Percentiles rank a stretch among this genome's conserved stretches.
These are phyloP conservation scores for Komagataella phaffii DNA, from an alignment of 805 yeast genomes.

Conservation along the genomic window DNA sequence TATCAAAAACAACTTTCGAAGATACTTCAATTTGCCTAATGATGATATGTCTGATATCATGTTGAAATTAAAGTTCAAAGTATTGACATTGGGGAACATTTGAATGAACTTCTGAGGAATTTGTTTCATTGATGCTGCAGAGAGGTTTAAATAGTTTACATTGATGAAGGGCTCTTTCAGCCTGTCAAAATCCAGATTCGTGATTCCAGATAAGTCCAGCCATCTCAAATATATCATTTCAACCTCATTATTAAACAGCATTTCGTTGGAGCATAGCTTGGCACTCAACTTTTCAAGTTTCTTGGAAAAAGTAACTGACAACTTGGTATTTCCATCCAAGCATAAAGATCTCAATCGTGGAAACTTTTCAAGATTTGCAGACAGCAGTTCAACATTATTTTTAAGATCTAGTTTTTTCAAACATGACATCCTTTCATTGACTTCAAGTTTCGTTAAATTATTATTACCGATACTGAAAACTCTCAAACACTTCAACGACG, in stretches of 20 bases:
- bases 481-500: constrained; percentile 20
- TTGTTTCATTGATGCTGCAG: constrained; percentile 28
- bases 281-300: constrained; percentile 28
- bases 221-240: neutral
- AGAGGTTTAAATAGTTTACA: constrained; percentile 25
- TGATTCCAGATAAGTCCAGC: neutral
- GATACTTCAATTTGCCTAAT: constrained; percentile 18
- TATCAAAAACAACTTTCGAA: constrained; percentile 26
- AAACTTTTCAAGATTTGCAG: constrained; percentile 18
- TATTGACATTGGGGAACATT: constrained; percentile 31
- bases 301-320: constrained; percentile 18
- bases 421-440: constrained; percentile 10
- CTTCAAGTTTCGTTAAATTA: constrained; percentile 14
- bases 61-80: constrained; percentile 38
- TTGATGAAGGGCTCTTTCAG: constrained; percentile 15
- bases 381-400: constrained; percentile 18
- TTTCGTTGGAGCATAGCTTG: constrained; percentile 19
- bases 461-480: constrained; percentile 30
- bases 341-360: constrained; percentile 28
- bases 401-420: constrained; percentile 25
- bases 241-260: constrained; percentile 2
- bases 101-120: constrained; percentile 24
- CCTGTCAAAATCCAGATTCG: neutral
- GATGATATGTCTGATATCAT: constrained; percentile 20
- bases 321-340: constrained; percentile 24